Evolutionary conservation across 1,139 yeast genomes (phyloP).

Genomic region (Protomyces inundatus): DNA sequence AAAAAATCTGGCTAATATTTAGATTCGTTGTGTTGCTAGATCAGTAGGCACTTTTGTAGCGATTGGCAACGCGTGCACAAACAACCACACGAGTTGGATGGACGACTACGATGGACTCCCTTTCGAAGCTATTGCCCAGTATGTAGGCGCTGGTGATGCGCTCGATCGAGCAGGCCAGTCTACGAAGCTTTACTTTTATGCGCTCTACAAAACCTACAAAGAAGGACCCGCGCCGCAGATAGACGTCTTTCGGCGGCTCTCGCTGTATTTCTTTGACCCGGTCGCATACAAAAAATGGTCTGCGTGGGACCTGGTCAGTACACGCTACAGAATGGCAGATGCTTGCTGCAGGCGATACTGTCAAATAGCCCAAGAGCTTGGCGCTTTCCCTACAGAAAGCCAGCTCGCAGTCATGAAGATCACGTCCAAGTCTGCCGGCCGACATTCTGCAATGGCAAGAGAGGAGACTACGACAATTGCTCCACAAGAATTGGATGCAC

Average conservation of each 20-base stretch:
- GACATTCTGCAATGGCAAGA: background rate
- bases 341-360: constrained; percentile 2
- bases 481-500: background rate
- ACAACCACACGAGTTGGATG: background rate
- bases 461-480: background rate
- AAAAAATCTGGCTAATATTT: no score
- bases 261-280: background rate
- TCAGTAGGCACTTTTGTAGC: no score
- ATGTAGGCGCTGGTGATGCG: constrained; percentile 2
- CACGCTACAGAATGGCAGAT: background rate
- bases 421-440: background rate
- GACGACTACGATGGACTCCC: background rate
- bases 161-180: background rate
- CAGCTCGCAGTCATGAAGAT: background rate
- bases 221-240: constrained; percentile 3
- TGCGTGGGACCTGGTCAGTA: constrained; percentile 8
- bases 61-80: no score
- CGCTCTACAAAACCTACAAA: constrained; percentile 3
- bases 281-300: constrained; percentile 6
- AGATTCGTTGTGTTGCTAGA: no score
- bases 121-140: constrained; percentile 9
- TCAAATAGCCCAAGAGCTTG: background rate
- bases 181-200: constrained; percentile 4
- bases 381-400: constrained; percentile 6
- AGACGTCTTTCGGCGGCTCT: constrained; percentile 1